Base-by-base conservation (phyloP, 192 early-diverging fungal species). In the Backusella liffmaniae region DNA sequence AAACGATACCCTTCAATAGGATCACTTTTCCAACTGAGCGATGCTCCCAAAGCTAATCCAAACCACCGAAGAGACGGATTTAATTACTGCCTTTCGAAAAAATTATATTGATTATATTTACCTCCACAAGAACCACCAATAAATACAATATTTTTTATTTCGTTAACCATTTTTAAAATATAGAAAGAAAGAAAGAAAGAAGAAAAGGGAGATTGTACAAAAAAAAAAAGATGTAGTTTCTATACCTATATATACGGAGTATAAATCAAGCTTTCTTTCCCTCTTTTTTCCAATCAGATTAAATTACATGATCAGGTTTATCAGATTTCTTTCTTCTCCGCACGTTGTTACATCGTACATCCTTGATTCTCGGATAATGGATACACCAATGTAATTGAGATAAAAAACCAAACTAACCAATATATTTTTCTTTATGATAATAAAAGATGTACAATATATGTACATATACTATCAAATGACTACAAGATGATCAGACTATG, bases 81-180 rank as follows among this genome's bases (percentile, higher is more conserved):
- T 62, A 62, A 5, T 62, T 62, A 12, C 26, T 29, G 56, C 23
- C 26, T 62, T 62, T 62, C 56, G 10, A 53, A 62, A 62, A 32
- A 56, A 62, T n/a, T n/a, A n/a, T 6, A 39, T 30, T 36, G 3
- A 4, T 56, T 34, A 29, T 62, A 62, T 62, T 62, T 77, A 87
- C 86, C 84, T 36, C 81, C 84, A 56, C 77, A 87, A 21, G 85
- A 86, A 26, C 86, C 86, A n/a, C 86, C 86, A 82, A 87, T 78
- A 44, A 87, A 73, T 35, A 87, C 86, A 44, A 79, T 74, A 35
- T 79, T 79, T 37, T 74, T 74, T 18, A 51, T 65, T 42, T 49
- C 30, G 41, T 15, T 21, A 26, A 49, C 70, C 70, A 72, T 72
- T 72, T 37, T 34, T 23, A 59, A 59, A 59, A 26, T 26, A 59